Evolutionary conservation across 768 basidiomycete genomes (phyloP).

Genomic region (Amanita rubescens): DNA sequence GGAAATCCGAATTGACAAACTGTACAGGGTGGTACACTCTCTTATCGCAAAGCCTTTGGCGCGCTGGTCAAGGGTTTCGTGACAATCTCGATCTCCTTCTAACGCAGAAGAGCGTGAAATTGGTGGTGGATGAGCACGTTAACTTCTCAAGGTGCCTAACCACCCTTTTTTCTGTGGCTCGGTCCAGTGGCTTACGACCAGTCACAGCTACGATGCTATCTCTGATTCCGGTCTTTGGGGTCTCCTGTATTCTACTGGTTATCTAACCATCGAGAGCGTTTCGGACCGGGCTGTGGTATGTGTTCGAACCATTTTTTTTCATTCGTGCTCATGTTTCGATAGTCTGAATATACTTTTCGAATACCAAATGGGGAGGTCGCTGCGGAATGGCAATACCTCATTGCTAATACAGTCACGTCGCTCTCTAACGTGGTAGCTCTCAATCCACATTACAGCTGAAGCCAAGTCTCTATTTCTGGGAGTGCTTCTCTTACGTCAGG

Average conservation of each 20-base stretch:
- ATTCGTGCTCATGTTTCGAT: constrained; percentile 5
- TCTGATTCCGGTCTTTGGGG: constrained; percentile 12
- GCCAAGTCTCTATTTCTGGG: no score
- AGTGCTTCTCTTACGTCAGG: no score
- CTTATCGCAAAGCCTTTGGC: constrained; percentile 10
- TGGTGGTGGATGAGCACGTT: constrained; percentile 8
- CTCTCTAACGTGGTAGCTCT: neutral
- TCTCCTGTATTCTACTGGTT: constrained; percentile 6
- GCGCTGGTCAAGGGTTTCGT: constrained; percentile 5
- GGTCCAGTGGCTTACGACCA: constrained; percentile 11
- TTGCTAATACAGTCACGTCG: neutral
- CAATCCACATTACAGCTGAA: no score
- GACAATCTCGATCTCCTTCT: constrained; percentile 8
- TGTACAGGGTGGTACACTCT: constrained; percentile 6
- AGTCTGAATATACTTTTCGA: constrained; percentile 11
- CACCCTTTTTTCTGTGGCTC: constrained; percentile 6
- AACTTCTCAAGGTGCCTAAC: constrained; percentile 8
- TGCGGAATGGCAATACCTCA: constrained; percentile 6
- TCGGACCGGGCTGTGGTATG: constrained; percentile 5
- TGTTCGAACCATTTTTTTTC: constrained; percentile 1
- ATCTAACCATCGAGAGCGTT: constrained; percentile 3
- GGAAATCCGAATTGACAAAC: constrained; percentile 4
- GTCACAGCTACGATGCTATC: constrained; percentile 5
- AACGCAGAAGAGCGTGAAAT: constrained; percentile 5
- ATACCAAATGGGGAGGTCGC: constrained; percentile 9